Evolutionary conservation across 2,329 filamentous ascomycete genomes (phyloP).

Genomic region (Paraphaeosphaeria minitans): DNA sequence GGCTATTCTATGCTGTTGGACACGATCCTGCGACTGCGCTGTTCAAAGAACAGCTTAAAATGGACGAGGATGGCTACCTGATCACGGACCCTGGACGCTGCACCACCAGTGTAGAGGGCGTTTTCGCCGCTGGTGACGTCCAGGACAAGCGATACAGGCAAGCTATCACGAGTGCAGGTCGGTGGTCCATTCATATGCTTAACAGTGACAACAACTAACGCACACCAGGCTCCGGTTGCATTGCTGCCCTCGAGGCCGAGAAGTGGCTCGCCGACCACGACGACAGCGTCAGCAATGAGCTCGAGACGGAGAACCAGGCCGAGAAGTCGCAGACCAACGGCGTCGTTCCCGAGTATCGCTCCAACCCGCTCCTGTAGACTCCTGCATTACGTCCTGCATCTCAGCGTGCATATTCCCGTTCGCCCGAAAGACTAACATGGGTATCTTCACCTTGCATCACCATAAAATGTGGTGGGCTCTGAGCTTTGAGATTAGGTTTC

Average conservation of each 20-base stretch:
- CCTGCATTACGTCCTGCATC: slow-evolving; percentile 12
- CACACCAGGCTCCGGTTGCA: slow-evolving; percentile 77
- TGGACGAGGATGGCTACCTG: slow-evolving; percentile 90
- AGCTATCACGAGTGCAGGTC: slow-evolving; percentile 95
- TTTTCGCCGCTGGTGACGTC: slow-evolving; percentile 96
- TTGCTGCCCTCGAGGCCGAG: slow-evolving; percentile 94
- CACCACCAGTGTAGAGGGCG: slow-evolving; percentile 84
- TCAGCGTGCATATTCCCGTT: slow-evolving; percentile 4
- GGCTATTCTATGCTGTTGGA: slow-evolving; percentile 95
- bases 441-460: background rate
- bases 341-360: slow-evolving; percentile 65
- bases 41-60: slow-evolving; percentile 87
- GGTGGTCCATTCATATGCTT: slow-evolving; percentile 42
- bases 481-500: background rate
- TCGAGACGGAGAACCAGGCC: slow-evolving; percentile 56
- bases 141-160: slow-evolving; percentile 99
- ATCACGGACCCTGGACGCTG: slow-evolving; percentile 87
- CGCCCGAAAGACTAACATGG: background rate
- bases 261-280: slow-evolving; percentile 85
- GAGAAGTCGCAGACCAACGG: slow-evolving; percentile 58
- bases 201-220: slow-evolving; percentile 17
- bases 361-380: slow-evolving; percentile 65
- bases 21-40: slow-evolving; percentile 93
- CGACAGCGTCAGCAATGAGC: slow-evolving; percentile 54
- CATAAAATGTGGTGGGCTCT: background rate